Base-by-base conservation (phyloP, 495 filamentous ascomycete species). In the Saxophila tyrrhenica region DNA sequence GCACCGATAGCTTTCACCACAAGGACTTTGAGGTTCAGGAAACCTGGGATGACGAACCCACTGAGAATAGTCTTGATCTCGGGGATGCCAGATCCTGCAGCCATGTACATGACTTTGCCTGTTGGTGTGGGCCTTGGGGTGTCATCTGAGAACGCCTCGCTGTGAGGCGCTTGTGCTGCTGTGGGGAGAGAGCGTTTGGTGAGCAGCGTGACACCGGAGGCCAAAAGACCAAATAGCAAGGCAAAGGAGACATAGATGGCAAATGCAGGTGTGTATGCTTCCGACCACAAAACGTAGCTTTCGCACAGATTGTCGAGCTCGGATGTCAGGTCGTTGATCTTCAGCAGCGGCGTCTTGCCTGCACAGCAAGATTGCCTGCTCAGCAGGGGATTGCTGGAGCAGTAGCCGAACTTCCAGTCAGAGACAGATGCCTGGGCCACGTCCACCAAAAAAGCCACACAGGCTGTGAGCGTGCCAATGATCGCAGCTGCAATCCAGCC, bases 1-100 rank as follows among this genome's bases (percentile, higher is more conserved):
- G 76, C 69, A 17, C 78, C 78, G n/a, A 79, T 65, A 7, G 72
- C 77, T 65, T 81, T 80, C 42, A 79, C 69, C 24, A 75, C 22
- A 19, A 81, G 69, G 17, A 81, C 75, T 52, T 76, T 77, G 52
- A 75, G 63, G 53, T 74, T 71, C 16, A 81, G 67, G 44, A 79
- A 75, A 52, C 75, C 67, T 10, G 76, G 77, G 25, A 80, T 80
- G 19, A 77, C 75, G 53, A 78, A 79, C n/a, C 78, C 78, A 24
- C 75, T 78, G 2, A 81, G 61, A 35, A 80, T 74, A 5, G 77
- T 78, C 60, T 80, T 79, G 67, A 80, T 80, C 62, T 81, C 78
- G 0, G 78, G 78, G 42, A 79, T 81, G 13, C 77, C 77, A 44
- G 67, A 72, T 0, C 77, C 77, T 19, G 76, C 73, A 22, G 76